Percentiles rank a stretch among this genome's conserved stretches.
phyloP scores from a whole-genome alignment of 2,329 filamentous ascomycete species.

The Zymoseptoria brevis region DNA sequence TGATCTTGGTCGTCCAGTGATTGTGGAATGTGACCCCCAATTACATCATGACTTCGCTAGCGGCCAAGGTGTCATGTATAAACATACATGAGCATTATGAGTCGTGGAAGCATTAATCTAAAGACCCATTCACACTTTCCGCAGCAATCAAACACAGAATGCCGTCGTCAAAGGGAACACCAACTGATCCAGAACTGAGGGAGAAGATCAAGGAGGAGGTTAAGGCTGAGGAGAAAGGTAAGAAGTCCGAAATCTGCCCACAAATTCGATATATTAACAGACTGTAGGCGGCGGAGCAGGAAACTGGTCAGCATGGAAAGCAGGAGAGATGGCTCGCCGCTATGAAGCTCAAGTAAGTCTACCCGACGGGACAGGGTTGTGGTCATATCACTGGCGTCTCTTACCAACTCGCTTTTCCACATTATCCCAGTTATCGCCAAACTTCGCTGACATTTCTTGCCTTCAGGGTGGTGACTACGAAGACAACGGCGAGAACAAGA shows the following conservation, averaged over 20 bases:
- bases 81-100: too few species aligned
- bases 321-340: constrained; percentile 24
- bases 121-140: too few species aligned
- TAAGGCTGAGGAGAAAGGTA: constrained; percentile 22
- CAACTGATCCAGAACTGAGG: constrained; percentile 27
- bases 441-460: too few species aligned
- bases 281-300: constrained; percentile 23
- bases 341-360: constrained; percentile 20
- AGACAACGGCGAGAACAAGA: constrained; percentile 25
- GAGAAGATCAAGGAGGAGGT: constrained; percentile 30
- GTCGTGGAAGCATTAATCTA: neutral
- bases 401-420: too few species aligned
- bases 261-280: neutral
- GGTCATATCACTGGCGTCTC: too few species aligned
- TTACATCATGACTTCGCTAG: neutral
- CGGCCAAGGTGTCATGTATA: neutral
- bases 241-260: too few species aligned
- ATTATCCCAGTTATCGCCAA: too few species aligned
- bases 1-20: too few species aligned
- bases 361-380: too few species aligned
- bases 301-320: constrained; percentile 27
- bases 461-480: constrained; percentile 24
- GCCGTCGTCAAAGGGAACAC: constrained; percentile 28
- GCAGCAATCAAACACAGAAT: constrained; percentile 9
- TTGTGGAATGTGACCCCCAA: neutral